A percentile compares a stretch with the other conserved stretches of the same genome.
phyloP scores from a whole-genome alignment of 2,329 filamentous ascomycete species.

The Nigrograna mackinnonii region DNA sequence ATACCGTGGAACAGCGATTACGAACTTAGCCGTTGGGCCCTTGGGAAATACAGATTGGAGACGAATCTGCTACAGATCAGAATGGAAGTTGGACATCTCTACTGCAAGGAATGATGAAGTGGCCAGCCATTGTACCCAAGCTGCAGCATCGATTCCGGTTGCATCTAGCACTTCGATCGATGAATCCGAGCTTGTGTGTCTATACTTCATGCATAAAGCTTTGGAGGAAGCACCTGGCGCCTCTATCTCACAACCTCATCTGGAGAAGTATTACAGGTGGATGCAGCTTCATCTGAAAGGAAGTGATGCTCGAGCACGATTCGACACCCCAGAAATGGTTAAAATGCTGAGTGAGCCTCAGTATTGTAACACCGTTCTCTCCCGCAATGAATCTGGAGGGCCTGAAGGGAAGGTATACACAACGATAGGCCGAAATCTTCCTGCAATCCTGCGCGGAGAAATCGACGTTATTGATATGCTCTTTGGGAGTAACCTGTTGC shows the following conservation, averaged over 20 bases:
- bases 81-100: neutral
- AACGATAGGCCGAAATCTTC: slow-evolving; percentile 1
- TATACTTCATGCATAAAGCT: too few species aligned
- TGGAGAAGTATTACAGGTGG: neutral
- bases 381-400: too few species aligned
- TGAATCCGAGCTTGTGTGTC: neutral
- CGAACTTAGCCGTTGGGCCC: neutral
- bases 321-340: too few species aligned
- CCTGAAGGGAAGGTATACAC: too few species aligned
- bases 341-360: too few species aligned
- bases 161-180: neutral
- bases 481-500: too few species aligned
- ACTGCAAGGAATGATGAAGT: neutral
- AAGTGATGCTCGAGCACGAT: too few species aligned
- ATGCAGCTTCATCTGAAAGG: too few species aligned
- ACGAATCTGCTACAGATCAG: too few species aligned
- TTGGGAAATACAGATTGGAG: neutral
- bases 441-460: neutral
- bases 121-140: neutral
- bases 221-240: neutral
- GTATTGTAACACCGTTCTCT: too few species aligned
- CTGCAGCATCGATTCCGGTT: neutral
- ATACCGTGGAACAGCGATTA: neutral
- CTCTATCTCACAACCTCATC: too few species aligned
- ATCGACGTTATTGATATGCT: slow-evolving; percentile 17